phyloP scores from a whole-genome alignment of 768 basidiomycete genomes.

The Lentinula raphanica region DNA sequence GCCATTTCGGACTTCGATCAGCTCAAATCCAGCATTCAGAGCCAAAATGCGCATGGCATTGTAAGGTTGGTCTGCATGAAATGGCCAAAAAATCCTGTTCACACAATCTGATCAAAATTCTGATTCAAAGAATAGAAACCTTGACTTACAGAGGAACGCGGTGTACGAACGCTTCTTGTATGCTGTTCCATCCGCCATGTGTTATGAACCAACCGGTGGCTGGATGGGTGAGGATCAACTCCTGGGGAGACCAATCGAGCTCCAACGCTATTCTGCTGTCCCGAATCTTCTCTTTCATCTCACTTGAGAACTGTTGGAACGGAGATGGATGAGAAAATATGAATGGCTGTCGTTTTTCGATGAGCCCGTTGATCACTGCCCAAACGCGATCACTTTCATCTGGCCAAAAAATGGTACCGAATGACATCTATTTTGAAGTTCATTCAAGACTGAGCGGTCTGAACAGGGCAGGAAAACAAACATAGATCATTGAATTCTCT shows the following conservation, averaged over 20 bases:
- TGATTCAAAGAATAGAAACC: neutral
- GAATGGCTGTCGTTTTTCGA: constrained; percentile 1
- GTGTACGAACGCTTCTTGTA: neutral
- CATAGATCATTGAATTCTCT: constrained; percentile 6
- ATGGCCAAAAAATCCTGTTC: constrained; percentile 1
- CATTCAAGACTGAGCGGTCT: too few relatives aligned
- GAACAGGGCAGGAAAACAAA: neutral
- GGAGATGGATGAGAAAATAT: constrained; percentile 4
- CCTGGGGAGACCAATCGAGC: neutral
- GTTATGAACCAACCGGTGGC: constrained; percentile 4
- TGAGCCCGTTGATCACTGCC: constrained; percentile 4
- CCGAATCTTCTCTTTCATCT: neutral
- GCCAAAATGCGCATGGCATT: neutral
- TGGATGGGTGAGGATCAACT: neutral
- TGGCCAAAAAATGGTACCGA: constrained; percentile 4
- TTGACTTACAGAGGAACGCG: constrained; percentile 2
- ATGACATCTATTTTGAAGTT: neutral
- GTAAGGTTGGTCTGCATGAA: constrained; percentile 5
- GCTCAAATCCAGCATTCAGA: constrained; percentile 2
- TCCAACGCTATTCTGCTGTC: constrained; percentile 2
- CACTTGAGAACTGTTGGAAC: neutral
- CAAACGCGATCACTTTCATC: neutral
- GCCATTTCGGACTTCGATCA: constrained; percentile 5
- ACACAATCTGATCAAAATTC: neutral
- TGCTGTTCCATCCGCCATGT: constrained; percentile 8